phyloP scores from a whole-genome alignment of 805 yeast genomes.

The Scheffersomyces amazonensis region DNA sequence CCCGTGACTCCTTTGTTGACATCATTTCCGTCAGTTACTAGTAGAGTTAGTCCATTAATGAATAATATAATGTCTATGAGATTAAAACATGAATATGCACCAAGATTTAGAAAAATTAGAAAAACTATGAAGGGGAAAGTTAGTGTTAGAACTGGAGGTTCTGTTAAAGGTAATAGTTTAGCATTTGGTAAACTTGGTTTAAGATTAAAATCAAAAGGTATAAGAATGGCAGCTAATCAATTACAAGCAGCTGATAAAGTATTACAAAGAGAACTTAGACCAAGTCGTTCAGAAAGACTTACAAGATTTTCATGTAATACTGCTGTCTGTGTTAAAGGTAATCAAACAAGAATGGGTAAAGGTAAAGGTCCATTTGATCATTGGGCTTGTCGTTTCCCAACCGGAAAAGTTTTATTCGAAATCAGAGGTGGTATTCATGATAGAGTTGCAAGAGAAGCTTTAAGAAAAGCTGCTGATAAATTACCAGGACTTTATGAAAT shows the following conservation, averaged over 20 bases:
- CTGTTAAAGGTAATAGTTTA: conserved; percentile 80
- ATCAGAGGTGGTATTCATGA: conserved; percentile 81
- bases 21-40: neutral
- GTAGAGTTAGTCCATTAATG: neutral
- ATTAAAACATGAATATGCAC: conserved; percentile 72
- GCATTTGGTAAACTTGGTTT: conserved; percentile 83
- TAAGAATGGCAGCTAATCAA: conserved; percentile 82
- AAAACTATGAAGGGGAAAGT: conserved; percentile 95
- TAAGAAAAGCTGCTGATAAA: conserved; percentile 85
- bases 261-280: conserved; percentile 78
- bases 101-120: conserved; percentile 61
- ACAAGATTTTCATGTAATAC: conserved; percentile 80
- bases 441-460: conserved; percentile 83
- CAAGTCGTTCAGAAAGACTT: conserved; percentile 69
- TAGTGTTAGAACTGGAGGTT: conserved; percentile 91
- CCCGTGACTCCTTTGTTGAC: no score
- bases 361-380: conserved; percentile 98
- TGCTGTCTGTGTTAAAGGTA: conserved; percentile 94
- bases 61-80: conserved; percentile 19
- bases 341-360: conserved; percentile 99
- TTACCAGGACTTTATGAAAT: conserved; percentile 92
- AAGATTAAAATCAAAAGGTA: conserved; percentile 85
- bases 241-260: conserved; percentile 88
- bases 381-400: conserved; percentile 96
- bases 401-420: conserved; percentile 91